These are phyloP conservation scores for Hibiscus mutabilis DNA, from an alignment of 345 rosid species.

Conservation along the genomic window DNA sequence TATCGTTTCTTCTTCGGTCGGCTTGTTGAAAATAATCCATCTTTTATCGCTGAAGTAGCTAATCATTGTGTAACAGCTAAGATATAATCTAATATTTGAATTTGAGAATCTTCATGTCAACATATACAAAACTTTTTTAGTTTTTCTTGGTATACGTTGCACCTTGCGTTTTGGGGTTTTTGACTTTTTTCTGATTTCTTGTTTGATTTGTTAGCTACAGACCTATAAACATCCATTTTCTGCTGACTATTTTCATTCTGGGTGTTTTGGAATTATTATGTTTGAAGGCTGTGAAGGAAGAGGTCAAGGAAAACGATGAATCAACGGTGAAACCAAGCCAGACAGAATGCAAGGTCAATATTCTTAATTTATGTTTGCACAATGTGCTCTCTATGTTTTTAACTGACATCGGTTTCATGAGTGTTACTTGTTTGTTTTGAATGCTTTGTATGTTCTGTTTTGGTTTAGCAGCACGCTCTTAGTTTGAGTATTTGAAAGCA, in stretches of 20 bases:
- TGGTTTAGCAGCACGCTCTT: not conserved
- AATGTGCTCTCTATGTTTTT: not conserved
- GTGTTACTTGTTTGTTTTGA: not conserved
- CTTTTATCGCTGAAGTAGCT: not conserved
- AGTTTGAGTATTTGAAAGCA: no score
- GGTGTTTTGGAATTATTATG: conserved; percentile 17
- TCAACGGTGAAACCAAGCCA: conserved; percentile 39
- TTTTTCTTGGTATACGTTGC: not conserved
- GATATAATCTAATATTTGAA: not conserved
- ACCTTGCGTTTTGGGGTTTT: not conserved
- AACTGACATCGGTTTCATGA: not conserved
- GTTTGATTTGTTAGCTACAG: not conserved
- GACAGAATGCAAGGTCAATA: conserved; percentile 85
- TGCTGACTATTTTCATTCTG: not conserved
- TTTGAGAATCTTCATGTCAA: not conserved
- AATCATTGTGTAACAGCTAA: not conserved
- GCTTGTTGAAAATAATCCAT: not conserved
- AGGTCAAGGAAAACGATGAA: conserved; percentile 56
- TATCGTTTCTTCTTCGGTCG: no score
- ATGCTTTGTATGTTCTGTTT: not conserved
- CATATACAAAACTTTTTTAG: not conserved
- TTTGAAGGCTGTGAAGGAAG: conserved; percentile 59
- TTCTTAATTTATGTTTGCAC: not conserved
- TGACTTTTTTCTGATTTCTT: not conserved
- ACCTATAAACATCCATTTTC: not conserved